Base-by-base conservation (phyloP, 352 stramenopile genomes). In the Pythium folliculosum region DNA sequence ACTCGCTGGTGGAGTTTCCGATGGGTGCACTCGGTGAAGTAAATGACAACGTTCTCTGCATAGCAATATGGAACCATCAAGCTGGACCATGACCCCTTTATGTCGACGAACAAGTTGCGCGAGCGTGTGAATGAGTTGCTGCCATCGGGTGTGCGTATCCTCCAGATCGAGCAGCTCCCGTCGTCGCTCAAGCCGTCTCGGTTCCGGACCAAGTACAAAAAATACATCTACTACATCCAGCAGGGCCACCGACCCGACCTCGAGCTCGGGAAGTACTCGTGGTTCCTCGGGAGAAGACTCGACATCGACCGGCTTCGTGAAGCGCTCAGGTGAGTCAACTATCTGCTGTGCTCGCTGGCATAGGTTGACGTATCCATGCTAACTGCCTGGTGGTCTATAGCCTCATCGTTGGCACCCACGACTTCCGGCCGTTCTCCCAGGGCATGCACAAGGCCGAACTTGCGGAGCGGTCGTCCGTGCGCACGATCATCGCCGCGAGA, bases 191-290 rank as follows among this genome's bases (percentile, higher is more conserved):
- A 72, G 32, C 79, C 78, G 3, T 77, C 77, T 35, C 84, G 86
- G 25, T 91, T 92, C 65, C 86, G 86, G 7, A 94, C 88, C 40
- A 80, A 78, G 22, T 91, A 86, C 78, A 96, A 96, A 64, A 92
- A 94, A 75, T 96, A 96, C 69, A 77, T 96, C 45, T 96, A 96
- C 80, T 96, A 96, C 71, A 78, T 96, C 72, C 86, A 96, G 60
- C 88, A 96, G 73, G 88, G 86, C 4, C 60, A 86, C 52, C 82
- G 86, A 14, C 86, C 86, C 0, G 77, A 92, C 65, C 71, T 92
- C 25, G 71, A 90, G 43, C 66, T 88, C 13, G 77, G 82, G 58
- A 91, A 87, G 52, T 93, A 79, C 63, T 92, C 88, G 63, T 96
- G 86, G 86, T 96, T 92, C 49, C 74, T 94, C n/a, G 81, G 84